These are phyloP conservation scores for Rostrohypoxylon terebratum DNA, from an alignment of 495 filamentous ascomycete genomes.

Conservation along the genomic window DNA sequence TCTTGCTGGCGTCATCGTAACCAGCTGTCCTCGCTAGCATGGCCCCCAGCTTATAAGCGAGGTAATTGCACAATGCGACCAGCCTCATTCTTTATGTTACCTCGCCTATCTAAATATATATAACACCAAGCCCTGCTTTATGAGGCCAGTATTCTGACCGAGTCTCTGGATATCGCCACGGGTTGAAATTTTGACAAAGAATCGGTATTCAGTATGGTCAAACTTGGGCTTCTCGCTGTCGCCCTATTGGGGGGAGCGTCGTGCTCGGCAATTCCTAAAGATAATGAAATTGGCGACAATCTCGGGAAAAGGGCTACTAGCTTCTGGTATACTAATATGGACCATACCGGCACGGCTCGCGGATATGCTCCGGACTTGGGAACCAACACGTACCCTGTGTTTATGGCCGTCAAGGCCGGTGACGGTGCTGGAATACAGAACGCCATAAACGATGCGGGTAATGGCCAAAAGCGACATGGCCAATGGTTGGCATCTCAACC, in stretches of 20 bases:
- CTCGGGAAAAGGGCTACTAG: slow-evolving; percentile 36
- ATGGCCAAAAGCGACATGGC: slow-evolving; percentile 47
- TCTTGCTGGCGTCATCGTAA: slow-evolving; percentile 36
- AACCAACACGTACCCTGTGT: slow-evolving; percentile 53
- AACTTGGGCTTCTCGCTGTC: slow-evolving; percentile 27
- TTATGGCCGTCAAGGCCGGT: slow-evolving; percentile 48
- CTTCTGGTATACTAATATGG: slow-evolving; percentile 55
- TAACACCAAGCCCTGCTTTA: slow-evolving; percentile 11
- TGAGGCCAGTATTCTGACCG: slow-evolving; percentile 1
- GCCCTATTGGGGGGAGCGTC: slow-evolving; percentile 21
- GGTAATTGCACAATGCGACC: slow-evolving; percentile 13
- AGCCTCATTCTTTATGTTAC: slow-evolving; percentile 11
- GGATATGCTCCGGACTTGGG: slow-evolving; percentile 56
- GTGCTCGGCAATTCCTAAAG: slow-evolving; percentile 13
- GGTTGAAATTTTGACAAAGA: background rate
- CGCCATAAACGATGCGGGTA: slow-evolving; percentile 49
- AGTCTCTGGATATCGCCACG: background rate
- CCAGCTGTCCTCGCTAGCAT: slow-evolving; percentile 9
- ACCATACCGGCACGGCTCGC: slow-evolving; percentile 48
- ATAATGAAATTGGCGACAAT: slow-evolving; percentile 8
- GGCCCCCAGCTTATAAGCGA: background rate
- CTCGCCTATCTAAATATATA: slow-evolving; percentile 28
- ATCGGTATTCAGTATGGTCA: slow-evolving; percentile 22
- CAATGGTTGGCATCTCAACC: slow-evolving; percentile 59
- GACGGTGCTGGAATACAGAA: slow-evolving; percentile 54